Evolutionary conservation across 2,329 filamentous ascomycete species (phyloP).

Genomic region (Bipolaris sorokiniana): DNA sequence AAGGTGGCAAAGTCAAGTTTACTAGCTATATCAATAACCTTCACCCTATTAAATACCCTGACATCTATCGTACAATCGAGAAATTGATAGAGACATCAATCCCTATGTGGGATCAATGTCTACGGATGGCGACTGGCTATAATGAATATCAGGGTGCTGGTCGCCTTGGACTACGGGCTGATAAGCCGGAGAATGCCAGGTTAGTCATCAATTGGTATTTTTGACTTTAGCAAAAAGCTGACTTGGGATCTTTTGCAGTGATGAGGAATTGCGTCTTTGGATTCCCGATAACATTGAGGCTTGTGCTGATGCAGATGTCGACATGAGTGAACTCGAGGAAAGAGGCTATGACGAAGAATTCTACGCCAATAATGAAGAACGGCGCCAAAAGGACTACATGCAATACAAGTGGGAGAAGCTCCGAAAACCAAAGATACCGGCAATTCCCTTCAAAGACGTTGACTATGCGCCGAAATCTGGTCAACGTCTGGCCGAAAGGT

Average conservation of each 20-base stretch:
- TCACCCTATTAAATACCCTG: slow-evolving; percentile 49
- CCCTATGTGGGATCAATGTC: slow-evolving; percentile 34
- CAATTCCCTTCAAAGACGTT: slow-evolving; percentile 19
- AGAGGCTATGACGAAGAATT: neutral
- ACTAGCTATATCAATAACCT: slow-evolving; percentile 63
- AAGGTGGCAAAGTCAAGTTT: slow-evolving; percentile 47
- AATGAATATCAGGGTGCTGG: slow-evolving; percentile 14
- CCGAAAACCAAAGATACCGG: slow-evolving; percentile 25
- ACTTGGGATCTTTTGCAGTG: slow-evolving; percentile 9
- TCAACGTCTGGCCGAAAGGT: slow-evolving; percentile 21
- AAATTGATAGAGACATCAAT: slow-evolving; percentile 26
- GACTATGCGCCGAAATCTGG: slow-evolving; percentile 20
- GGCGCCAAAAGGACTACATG: neutral
- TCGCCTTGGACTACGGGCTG: slow-evolving; percentile 15
- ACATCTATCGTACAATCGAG: slow-evolving; percentile 31
- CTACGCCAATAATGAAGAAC: neutral
- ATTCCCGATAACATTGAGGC: slow-evolving; percentile 14
- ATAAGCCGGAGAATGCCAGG: slow-evolving; percentile 1
- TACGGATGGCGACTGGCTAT: slow-evolving; percentile 8
- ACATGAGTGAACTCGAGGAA: neutral
- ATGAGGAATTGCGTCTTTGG: slow-evolving; percentile 24
- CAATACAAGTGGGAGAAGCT: slow-evolving; percentile 24
- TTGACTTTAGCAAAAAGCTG: neutral
- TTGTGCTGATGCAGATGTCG: slow-evolving; percentile 3
- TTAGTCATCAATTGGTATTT: neutral